These are phyloP conservation scores for Seminavis robusta DNA, from an alignment of 108 stramenopile species.

Conservation along the genomic window DNA sequence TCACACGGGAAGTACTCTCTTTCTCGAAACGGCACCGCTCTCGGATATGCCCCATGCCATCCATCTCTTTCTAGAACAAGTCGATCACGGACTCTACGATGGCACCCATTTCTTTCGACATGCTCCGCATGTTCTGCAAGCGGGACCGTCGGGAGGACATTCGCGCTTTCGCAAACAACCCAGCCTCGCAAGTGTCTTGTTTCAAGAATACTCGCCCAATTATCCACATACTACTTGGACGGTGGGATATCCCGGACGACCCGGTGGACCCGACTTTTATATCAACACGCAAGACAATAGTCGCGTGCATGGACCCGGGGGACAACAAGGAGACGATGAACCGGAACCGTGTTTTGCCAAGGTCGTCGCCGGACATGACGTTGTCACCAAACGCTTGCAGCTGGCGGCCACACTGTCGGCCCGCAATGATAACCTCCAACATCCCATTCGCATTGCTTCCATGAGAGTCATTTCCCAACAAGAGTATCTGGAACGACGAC, in stretches of 20 bases:
- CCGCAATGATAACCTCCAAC: too few relatives aligned
- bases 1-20: conserved; percentile 28
- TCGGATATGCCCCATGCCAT: conserved; percentile 77
- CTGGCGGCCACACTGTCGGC: too few relatives aligned
- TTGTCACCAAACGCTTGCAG: conserved; percentile 51
- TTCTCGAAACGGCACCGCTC: conserved; percentile 68
- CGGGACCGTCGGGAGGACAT: conserved; percentile 41
- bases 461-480: too few relatives aligned
- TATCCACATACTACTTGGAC: conserved; percentile 78
- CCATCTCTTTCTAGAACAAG: conserved; percentile 80
- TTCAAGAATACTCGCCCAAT: conserved; percentile 79
- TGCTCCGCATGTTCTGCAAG: conserved; percentile 79
- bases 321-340: conserved; percentile 66
- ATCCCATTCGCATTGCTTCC: too few relatives aligned
- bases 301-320: conserved; percentile 85
- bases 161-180: conserved; percentile 28
- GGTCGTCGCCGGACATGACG: conserved; percentile 52
- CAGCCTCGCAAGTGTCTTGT: conserved; percentile 34
- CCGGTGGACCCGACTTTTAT: conserved; percentile 93
- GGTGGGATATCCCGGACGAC: conserved; percentile 84
- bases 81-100: conserved; percentile 67
- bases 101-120: conserved; percentile 67
- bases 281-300: conserved; percentile 82
- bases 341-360: conserved; percentile 93
- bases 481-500: too few relatives aligned